Conservation (phyloP, 1,284 basidiomycete genomes). For the Sporisorium sorghi region DNA sequence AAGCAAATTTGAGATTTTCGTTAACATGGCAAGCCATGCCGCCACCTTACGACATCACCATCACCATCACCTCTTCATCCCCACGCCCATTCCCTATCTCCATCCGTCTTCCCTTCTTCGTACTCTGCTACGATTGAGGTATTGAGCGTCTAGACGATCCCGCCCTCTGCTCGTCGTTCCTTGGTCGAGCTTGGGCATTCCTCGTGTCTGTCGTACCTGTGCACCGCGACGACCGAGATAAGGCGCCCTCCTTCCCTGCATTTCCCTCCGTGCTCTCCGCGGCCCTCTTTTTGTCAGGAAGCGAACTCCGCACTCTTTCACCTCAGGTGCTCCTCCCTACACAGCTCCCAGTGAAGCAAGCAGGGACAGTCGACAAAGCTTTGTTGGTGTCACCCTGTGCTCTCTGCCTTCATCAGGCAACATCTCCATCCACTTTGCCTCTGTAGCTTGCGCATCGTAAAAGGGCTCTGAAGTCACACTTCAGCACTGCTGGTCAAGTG, state of each 20-base stretch:
- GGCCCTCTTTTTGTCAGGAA: neutral
- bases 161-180: conserved; percentile 1
- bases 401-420: neutral
- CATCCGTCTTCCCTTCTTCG: neutral
- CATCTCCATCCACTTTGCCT: conserved; percentile 2
- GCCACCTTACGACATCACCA: conserved; percentile 36
- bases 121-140: neutral
- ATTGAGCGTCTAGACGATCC: neutral
- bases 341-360: neutral
- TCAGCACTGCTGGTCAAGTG: neutral
- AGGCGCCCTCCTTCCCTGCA: neutral
- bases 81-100: neutral
- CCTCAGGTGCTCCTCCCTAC: no score
- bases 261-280: neutral
- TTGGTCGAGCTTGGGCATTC: conserved; percentile 2
- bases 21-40: neutral
- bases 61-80: conserved; percentile 10
- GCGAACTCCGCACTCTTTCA: no score
- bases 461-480: neutral
- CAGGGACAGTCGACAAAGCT: neutral
- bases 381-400: neutral
- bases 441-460: neutral
- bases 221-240: conserved; percentile 1
- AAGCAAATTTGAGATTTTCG: conserved; percentile 36
- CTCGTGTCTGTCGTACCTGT: neutral